Base-by-base conservation (phyloP, 305 asterid species). In the Fraxinus baroniana region DNA sequence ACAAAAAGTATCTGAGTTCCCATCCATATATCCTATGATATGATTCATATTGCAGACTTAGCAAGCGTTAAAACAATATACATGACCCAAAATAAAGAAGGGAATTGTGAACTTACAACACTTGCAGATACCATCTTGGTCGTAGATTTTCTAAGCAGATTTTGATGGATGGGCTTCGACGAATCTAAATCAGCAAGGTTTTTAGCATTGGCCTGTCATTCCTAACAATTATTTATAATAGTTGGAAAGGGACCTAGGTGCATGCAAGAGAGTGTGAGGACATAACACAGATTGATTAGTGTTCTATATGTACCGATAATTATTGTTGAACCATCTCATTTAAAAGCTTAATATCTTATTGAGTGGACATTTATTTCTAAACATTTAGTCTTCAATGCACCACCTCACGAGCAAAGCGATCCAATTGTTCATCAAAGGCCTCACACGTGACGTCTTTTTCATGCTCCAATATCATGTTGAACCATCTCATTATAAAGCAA, bases 1-100 rank as follows among this genome's bases (percentile, higher is more conserved):
- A 90, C 85, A 33, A 85, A 89, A 76, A 94, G 93, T 83, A 93
- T 83, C 79, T 87, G 93, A 60, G 96, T 91, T 9, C 98, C 98
- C 91, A 93, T 93, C 96, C 92, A 93, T 7, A 87, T 82, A 83
- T 92, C 91, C 98, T 94, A 80, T 72, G 83, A 78, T 32, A 87
- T 20, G 81, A 35, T 76, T 62, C 15, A 24, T 41, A 49, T 26
- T 77, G 26, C 85, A 62, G 79, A 78, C 52, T 81, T 44, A 85
- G 83, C 74, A 30, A 60, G 74, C n/a, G 35, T 18, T 30, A 80
- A 6, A 60, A 62, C 24, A 3, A 74, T 36, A 62, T 72, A 72
- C 76, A 71, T 22, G 39, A 66, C 8, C 4, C 68, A 17, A 72
- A 39, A 60, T 30, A 74, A 62, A 74, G 78, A 35, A 64, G 18